A percentile compares a stretch with the other conserved stretches of the same genome.
Evolutionary conservation across 1,139 yeast species (phyloP).

Genomic region (Yamadazyma triangularis): DNA sequence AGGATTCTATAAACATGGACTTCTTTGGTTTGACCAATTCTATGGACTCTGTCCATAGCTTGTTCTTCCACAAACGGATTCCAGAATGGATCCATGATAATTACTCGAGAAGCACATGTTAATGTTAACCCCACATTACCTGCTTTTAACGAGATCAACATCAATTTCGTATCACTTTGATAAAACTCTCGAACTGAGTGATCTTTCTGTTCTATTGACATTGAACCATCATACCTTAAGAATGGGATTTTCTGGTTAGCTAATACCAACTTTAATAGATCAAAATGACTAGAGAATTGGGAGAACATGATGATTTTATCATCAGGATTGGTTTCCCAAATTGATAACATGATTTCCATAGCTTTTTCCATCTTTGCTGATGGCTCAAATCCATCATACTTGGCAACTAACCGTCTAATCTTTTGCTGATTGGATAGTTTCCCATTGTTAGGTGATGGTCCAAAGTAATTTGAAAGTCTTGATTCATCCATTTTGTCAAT

Average conservation of each 20-base stretch:
- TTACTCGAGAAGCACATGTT: slow-evolving; percentile 89
- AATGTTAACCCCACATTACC: slow-evolving; percentile 92
- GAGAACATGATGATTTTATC: slow-evolving; percentile 79
- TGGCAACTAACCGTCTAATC: slow-evolving; percentile 23
- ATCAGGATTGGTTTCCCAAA: slow-evolving; percentile 36
- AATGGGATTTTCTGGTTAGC: slow-evolving; percentile 41
- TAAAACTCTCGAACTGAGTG: slow-evolving; percentile 60
- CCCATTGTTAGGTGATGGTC: slow-evolving; percentile 7
- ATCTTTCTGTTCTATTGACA: slow-evolving; percentile 65
- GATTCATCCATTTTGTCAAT: slow-evolving; percentile 16
- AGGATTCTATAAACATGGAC: slow-evolving; percentile 73
- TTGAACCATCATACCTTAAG: slow-evolving; percentile 76
- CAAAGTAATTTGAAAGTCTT: slow-evolving; percentile 8
- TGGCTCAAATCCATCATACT: slow-evolving; percentile 31
- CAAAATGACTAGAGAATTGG: slow-evolving; percentile 78
- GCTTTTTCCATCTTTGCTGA: slow-evolving; percentile 57
- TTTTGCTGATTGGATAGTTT: slow-evolving; percentile 12
- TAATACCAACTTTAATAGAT: slow-evolving; percentile 58
- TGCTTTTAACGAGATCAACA: slow-evolving; percentile 77
- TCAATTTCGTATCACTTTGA: slow-evolving; percentile 42
- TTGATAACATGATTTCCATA: slow-evolving; percentile 39
- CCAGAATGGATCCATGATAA: slow-evolving; percentile 93
- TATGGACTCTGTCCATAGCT: slow-evolving; percentile 92
- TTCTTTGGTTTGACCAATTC: slow-evolving; percentile 80
- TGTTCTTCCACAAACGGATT: slow-evolving; percentile 95